phyloP scores from a whole-genome alignment of 768 basidiomycete species.

The Hericium rajendrae region DNA sequence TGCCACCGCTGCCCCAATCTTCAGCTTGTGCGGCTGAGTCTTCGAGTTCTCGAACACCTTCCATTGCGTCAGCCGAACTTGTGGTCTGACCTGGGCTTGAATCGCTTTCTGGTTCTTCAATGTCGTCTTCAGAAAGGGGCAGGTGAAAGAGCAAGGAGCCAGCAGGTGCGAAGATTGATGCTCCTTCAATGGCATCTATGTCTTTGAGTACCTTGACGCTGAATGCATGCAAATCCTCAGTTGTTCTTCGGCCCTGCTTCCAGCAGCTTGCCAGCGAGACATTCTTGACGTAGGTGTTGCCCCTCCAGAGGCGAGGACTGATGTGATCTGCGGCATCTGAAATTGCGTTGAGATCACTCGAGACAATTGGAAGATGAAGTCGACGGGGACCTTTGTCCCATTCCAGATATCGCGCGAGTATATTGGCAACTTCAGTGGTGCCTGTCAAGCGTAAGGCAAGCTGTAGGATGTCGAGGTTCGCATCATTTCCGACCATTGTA shows the following conservation, averaged over 20 bases:
- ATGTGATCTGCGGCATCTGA: background rate
- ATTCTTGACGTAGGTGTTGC: background rate
- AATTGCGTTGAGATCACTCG: background rate
- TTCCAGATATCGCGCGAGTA: background rate
- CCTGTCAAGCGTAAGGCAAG: background rate
- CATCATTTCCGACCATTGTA: conserved; percentile 1
- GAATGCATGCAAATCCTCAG: background rate
- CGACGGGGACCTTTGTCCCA: background rate
- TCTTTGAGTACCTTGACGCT: background rate
- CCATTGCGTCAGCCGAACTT: background rate
- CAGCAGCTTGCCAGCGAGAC: background rate
- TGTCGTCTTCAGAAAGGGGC: background rate
- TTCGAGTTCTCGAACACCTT: background rate
- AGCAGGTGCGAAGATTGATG: background rate
- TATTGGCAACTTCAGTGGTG: background rate
- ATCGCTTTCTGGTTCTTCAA: background rate
- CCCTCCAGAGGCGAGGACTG: background rate
- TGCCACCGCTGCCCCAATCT: background rate
- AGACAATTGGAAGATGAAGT: background rate
- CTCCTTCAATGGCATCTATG: background rate
- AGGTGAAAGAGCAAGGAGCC: background rate
- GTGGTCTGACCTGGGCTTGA: too few relatives aligned
- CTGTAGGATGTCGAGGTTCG: conserved; percentile 1
- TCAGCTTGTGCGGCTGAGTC: background rate
- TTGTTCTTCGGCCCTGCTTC: background rate